Percentiles rank a stretch among this genome's conserved stretches.
Evolutionary conservation across 169 alveolate species (phyloP).

Genomic region (Plasmodium gallinaceum): DNA sequence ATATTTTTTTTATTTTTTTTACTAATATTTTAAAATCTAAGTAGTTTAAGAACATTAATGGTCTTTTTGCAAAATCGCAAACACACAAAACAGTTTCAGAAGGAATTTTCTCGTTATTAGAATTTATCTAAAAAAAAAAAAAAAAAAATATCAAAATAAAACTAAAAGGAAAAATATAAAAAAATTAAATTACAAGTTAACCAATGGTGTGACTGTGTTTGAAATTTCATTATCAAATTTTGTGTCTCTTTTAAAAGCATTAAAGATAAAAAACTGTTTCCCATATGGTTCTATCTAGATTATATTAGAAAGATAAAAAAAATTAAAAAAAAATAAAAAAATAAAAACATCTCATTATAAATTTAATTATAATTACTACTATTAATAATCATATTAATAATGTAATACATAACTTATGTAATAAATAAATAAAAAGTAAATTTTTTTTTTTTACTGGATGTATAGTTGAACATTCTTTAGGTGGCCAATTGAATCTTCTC

Average conservation of each 20-base stretch:
- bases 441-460: slow-evolving; percentile 65
- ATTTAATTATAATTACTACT: neutral
- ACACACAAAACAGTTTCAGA: slow-evolving; percentile 81
- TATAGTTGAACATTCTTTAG: slow-evolving; percentile 67
- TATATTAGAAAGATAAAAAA: neutral
- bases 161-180: neutral
- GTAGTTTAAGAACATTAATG: slow-evolving; percentile 80
- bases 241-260: slow-evolving; percentile 66
- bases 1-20: neutral
- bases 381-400: neutral
- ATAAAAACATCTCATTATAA: neutral
- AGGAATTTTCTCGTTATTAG: slow-evolving; percentile 67
- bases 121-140: slow-evolving; percentile 24
- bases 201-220: slow-evolving; percentile 61
- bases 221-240: slow-evolving; percentile 60
- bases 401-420: no score
- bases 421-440: neutral
- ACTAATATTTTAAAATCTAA: slow-evolving; percentile 78
- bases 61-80: slow-evolving; percentile 81
- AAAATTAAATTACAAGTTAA: neutral
- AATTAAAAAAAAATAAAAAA: neutral
- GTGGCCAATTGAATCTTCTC: slow-evolving; percentile 76
- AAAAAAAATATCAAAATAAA: neutral
- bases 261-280: slow-evolving; percentile 66
- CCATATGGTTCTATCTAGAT: slow-evolving; percentile 64